phyloP scores from a whole-genome alignment of 305 asterid species.

The Fraxinus xanthoxyloides region DNA sequence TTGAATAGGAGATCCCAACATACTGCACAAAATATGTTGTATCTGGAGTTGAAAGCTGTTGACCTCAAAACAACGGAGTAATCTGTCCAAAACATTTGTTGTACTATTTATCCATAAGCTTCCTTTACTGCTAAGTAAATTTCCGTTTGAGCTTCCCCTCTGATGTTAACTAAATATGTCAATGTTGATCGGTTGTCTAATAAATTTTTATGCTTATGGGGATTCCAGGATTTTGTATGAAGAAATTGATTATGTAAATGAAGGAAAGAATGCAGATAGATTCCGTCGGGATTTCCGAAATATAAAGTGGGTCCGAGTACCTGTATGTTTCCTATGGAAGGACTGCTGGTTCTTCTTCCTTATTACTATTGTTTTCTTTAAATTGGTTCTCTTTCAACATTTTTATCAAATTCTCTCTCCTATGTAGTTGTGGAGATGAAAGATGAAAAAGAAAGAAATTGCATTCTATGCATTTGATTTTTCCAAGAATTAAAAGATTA shows the following conservation, averaged over 20 bases:
- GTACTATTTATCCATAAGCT: neutral
- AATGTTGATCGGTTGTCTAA: neutral
- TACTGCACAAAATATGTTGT: neutral
- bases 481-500: neutral
- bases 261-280: conserved; percentile 96
- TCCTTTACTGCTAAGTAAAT: neutral
- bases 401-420: neutral
- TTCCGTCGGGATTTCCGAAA: conserved; percentile 94
- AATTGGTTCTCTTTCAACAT: neutral
- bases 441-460: neutral
- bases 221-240: conserved; percentile 82
- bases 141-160: neutral
- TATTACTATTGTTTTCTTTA: neutral
- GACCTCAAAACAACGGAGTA: neutral
- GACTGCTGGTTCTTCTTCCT: conserved; percentile 19
- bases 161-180: neutral
- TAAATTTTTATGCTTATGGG: conserved; percentile 5
- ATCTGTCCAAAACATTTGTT: neutral
- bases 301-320: conserved; percentile 97
- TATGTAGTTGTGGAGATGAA: neutral
- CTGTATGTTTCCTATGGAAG: conserved; percentile 66
- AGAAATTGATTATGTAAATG: conserved; percentile 93
- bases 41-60: neutral
- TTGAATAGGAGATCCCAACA: neutral
- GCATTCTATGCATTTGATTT: neutral